A percentile compares a stretch with the other conserved stretches of the same genome.
Evolutionary conservation across 768 basidiomycete species (phyloP).

Genomic region (Podaxis mareebaensis): DNA sequence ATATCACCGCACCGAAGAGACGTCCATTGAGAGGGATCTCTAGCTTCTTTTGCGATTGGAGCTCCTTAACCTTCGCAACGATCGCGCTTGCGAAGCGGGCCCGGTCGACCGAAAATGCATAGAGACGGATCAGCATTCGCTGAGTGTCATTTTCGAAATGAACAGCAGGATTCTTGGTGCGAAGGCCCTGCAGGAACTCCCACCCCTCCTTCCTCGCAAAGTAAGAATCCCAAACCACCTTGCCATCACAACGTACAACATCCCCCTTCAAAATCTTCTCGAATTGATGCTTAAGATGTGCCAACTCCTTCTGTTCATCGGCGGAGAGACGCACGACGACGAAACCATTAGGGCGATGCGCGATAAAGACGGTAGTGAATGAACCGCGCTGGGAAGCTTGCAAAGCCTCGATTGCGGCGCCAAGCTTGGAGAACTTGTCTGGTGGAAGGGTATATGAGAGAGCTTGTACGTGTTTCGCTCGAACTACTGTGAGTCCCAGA

Average conservation of each 20-base stretch:
- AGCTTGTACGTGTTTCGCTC: slow-evolving; percentile 54
- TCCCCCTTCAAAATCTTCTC: slow-evolving; percentile 68
- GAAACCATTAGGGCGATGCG: slow-evolving; percentile 20
- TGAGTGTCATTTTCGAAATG: slow-evolving; percentile 41
- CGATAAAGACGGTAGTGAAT: slow-evolving; percentile 25
- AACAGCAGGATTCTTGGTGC: slow-evolving; percentile 37
- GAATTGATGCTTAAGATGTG: slow-evolving; percentile 57
- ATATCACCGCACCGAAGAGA: slow-evolving; percentile 42
- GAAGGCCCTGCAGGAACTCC: slow-evolving; percentile 45
- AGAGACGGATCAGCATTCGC: slow-evolving; percentile 51
- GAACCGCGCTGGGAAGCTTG: slow-evolving; percentile 34
- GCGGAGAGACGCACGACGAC: slow-evolving; percentile 51
- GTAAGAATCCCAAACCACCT: slow-evolving; percentile 66
- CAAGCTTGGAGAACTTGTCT: slow-evolving; percentile 39
- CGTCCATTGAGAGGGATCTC: slow-evolving; percentile 48
- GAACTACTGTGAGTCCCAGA: slow-evolving; percentile 47
- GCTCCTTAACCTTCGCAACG: slow-evolving; percentile 42
- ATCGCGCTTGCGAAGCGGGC: slow-evolving; percentile 43
- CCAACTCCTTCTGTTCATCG: slow-evolving; percentile 49
- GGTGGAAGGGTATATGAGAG: slow-evolving; percentile 45
- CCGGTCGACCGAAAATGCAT: slow-evolving; percentile 49
- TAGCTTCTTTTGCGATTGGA: slow-evolving; percentile 43
- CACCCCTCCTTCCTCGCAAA: slow-evolving; percentile 46
- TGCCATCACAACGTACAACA: slow-evolving; percentile 48
- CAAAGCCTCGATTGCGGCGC: slow-evolving; percentile 47